Evolutionary conservation across 139 green algal species (phyloP).

Genomic region (Coelastrella sp.): DNA sequence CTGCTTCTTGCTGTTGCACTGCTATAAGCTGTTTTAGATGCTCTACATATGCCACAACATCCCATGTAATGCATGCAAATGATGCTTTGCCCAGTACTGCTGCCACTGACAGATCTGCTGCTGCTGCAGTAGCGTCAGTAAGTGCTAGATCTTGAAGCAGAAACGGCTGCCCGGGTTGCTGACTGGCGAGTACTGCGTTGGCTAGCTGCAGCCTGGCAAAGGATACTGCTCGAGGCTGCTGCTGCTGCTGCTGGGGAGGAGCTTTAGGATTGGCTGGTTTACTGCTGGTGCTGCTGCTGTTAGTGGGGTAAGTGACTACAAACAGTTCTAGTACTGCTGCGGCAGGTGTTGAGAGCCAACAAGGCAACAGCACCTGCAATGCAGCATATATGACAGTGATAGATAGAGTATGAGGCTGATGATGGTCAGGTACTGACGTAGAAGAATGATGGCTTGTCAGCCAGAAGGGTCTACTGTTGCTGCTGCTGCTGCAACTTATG

Average conservation of each 20-base stretch:
- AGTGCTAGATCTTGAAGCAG: constrained; percentile 14
- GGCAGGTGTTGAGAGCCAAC: not conserved
- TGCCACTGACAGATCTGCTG: constrained; percentile 4
- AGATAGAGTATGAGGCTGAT: too few species aligned
- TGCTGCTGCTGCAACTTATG: too few species aligned
- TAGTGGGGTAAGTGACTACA: not conserved
- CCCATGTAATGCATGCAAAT: constrained; percentile 10
- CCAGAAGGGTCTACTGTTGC: too few species aligned
- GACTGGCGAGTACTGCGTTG: not conserved
- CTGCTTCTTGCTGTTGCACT: not conserved
- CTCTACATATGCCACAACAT: not conserved
- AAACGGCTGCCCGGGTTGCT: not conserved
- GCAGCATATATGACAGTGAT: too few species aligned
- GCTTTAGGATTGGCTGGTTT: not conserved
- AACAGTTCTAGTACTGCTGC: constrained; percentile 16
- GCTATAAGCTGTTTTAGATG: constrained; percentile 22
- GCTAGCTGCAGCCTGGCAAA: constrained; percentile 4
- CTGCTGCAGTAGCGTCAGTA: not conserved
- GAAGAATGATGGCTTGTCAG: too few species aligned
- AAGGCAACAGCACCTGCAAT: constrained; percentile 21
- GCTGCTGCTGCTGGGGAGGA: not conserved
- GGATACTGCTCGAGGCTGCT: not conserved
- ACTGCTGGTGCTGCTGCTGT: constrained; percentile 31
- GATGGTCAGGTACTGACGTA: too few species aligned
- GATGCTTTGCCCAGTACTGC: not conserved